Percentiles rank a stretch among this genome's conserved stretches.
Evolutionary conservation across 2,329 filamentous ascomycete species (phyloP).

Genomic region (Trichoderma koningii): DNA sequence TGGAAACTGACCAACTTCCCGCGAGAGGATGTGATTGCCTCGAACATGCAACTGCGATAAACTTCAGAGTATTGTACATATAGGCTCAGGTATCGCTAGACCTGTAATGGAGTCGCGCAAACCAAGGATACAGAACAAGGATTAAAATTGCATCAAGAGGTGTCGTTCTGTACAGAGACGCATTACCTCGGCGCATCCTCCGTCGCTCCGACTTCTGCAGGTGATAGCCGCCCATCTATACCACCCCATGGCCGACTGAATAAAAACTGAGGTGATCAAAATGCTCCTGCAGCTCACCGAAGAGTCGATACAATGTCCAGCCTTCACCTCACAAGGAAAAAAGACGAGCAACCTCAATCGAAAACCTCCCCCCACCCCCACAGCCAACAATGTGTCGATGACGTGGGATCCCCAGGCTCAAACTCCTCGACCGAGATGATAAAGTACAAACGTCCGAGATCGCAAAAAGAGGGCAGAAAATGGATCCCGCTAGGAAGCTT

Average conservation of each 20-base stretch:
- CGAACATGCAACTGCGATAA: slow-evolving; percentile 39
- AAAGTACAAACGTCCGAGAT: not conserved
- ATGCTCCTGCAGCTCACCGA: no score
- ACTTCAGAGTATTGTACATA: not conserved
- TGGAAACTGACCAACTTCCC: slow-evolving; percentile 71
- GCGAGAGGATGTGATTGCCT: slow-evolving; percentile 47
- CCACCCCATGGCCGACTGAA: no score
- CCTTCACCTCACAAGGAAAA: no score
- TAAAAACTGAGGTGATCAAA: no score
- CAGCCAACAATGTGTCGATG: not conserved
- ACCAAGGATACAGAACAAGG: no score
- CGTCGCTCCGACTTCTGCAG: no score
- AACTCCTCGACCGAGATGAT: not conserved
- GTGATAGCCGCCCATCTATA: no score
- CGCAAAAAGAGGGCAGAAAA: slow-evolving; percentile 2
- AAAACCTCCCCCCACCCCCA: slow-evolving; percentile 4
- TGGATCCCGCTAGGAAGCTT: slow-evolving; percentile 17
- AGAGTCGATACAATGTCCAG: no score
- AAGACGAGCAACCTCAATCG: not conserved
- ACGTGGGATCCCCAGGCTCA: slow-evolving; percentile 23
- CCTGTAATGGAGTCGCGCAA: not conserved
- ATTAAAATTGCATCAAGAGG: no score
- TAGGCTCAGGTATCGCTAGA: no score
- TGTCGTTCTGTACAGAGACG: no score
- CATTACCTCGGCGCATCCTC: no score